Conservation (phyloP, 306 rosid genomes). For the Vigna radiata region DNA sequence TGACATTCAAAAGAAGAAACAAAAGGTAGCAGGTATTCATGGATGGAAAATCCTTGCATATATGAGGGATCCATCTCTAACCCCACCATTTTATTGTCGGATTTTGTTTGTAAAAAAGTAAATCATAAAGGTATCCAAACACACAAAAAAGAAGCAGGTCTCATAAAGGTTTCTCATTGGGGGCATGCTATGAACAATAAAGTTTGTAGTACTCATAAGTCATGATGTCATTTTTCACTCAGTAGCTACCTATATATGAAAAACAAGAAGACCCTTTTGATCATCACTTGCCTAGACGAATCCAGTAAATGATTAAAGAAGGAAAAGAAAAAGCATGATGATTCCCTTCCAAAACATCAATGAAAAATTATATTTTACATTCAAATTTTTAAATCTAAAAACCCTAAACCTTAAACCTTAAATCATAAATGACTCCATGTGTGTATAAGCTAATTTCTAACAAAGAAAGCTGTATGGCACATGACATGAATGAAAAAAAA, state of each 20-base stretch:
- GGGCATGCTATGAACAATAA: slow-evolving; percentile 35
- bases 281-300: slow-evolving; percentile 30
- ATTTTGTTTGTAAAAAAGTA: slow-evolving; percentile 33
- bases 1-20: slow-evolving; percentile 52
- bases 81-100: slow-evolving; percentile 45
- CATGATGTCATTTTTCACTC: slow-evolving; percentile 51
- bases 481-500: slow-evolving; percentile 34
- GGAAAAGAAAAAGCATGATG: not conserved
- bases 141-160: not conserved
- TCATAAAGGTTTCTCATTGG: slow-evolving; percentile 3
- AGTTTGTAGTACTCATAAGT: slow-evolving; percentile 51
- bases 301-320: slow-evolving; percentile 13
- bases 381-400: slow-evolving; percentile 31
- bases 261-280: slow-evolving; percentile 39
- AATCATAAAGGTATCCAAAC: slow-evolving; percentile 26
- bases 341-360: not conserved
- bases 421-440: not conserved
- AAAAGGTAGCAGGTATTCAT: slow-evolving; percentile 33
- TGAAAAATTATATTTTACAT: not conserved
- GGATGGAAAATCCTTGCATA: slow-evolving; percentile 31
- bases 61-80: slow-evolving; percentile 41
- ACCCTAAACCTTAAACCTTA: no score
- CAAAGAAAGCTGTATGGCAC: slow-evolving; percentile 39
- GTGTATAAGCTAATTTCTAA: slow-evolving; percentile 39
- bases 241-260: not conserved